Base-by-base conservation (phyloP, 371 early-diverging fungal genomes). In the Apophysomyces elegans region DNA sequence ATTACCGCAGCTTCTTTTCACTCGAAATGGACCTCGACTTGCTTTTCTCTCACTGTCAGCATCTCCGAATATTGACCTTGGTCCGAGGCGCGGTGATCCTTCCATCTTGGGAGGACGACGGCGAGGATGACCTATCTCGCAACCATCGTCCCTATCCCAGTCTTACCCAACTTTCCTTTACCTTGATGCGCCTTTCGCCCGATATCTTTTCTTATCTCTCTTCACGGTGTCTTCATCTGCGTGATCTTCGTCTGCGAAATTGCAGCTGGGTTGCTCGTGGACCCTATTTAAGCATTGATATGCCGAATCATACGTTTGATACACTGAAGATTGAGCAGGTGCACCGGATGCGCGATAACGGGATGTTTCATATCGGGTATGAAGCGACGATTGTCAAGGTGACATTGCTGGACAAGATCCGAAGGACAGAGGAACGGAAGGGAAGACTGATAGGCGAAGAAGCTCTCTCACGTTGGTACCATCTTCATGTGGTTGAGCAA, bases 331-430 rank as follows among this genome's bases (percentile, higher is more conserved):
- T 50, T 11, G 54, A 50, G 11, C n/a, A 21, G n/a, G 54, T 50
- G 9, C 9, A 26, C 9, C 54, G 54, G 4, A 4, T 50, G 21
- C n/a, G 7, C 4, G 54, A 21, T 16, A 21, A 50, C 32, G 8
- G 18, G 9, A 26, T 5, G 11, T 50, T 50, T 21, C 54, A 50
- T 21, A 16, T 8, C 21, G 54, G 54, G 8, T 50, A 50, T 11
- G 54, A 50, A 16, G 21, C 54, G 7, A 21, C 54, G 0, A 50
- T 50, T 21, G 54, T 50, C 21, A 50, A 50, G 21, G n/a, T 50
- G 54, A 50, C 54, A 21, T 21, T 50, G n/a, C 11, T 50, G 54
- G 54, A 50, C 21, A 50, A 50, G 8, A 50, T 50, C 16, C 54
- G 21, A 21, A 50, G 0, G n/a, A 50, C 54, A 26, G 54, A 50